Conservation (phyloP, 495 filamentous ascomycete species). For the Podospora bellae-mahoneyi region DNA sequence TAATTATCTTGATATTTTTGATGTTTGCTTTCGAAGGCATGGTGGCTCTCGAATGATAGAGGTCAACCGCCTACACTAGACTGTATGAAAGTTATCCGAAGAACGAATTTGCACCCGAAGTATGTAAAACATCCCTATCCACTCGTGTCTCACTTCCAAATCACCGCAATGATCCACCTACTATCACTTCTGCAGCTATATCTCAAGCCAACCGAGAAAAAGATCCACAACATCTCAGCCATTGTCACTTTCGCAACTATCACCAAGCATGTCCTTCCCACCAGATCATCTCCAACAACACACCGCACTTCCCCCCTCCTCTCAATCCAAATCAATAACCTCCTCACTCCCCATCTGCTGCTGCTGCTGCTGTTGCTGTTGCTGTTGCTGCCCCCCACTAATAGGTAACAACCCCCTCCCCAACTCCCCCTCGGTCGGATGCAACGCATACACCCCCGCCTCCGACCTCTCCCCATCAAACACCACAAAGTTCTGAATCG, state of each 20-base stretch:
- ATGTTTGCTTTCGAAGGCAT: no score
- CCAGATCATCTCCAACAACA: not conserved
- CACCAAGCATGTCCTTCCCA: not conserved
- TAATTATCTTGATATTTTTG: no score
- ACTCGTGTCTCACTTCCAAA: no score
- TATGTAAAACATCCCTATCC: no score
- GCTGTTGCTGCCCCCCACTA: not conserved
- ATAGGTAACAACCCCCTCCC: constrained; percentile 33
- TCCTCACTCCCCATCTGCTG: not conserved
- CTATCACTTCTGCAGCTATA: not conserved
- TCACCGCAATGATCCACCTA: not conserved
- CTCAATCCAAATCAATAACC: not conserved
- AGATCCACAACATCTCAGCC: not conserved
- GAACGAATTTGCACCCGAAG: no score
- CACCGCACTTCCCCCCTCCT: not conserved
- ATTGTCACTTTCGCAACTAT: not conserved
- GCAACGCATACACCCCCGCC: constrained; percentile 75
- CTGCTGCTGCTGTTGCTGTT: not conserved
- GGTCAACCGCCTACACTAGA: no score
- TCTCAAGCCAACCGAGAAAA: not conserved
- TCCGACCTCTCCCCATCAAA: constrained; percentile 82
- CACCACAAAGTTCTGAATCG: constrained; percentile 88
- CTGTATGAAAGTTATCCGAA: no score
- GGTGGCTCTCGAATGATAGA: no score
- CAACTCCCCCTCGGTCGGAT: constrained; percentile 55